Evolutionary conservation across 805 yeast genomes (phyloP).

Genomic region (Monosporozyma yasuniensis): DNA sequence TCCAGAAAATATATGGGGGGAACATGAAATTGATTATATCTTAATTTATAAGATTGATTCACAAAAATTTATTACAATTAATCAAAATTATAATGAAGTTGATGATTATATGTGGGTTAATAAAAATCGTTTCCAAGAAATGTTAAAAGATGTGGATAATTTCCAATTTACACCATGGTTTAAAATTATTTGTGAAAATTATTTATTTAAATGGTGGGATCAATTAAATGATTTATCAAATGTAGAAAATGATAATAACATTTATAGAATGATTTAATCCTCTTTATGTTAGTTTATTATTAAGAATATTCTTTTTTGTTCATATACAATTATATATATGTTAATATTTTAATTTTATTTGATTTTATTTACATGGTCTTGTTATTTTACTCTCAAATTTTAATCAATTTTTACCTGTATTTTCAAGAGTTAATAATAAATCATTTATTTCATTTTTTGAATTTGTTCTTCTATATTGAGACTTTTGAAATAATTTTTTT

Average conservation of each 20-base stretch:
- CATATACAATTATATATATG: not conserved
- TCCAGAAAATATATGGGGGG: slow-evolving; percentile 64
- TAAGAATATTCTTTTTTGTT: slow-evolving; percentile 6
- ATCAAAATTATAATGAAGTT: slow-evolving; percentile 75
- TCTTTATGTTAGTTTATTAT: not conserved
- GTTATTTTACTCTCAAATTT: not conserved
- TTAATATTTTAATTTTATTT: not conserved
- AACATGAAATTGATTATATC: slow-evolving; percentile 94
- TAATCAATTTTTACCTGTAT: slow-evolving; percentile 1
- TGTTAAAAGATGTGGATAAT: slow-evolving; percentile 56
- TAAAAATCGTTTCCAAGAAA: slow-evolving; percentile 52
- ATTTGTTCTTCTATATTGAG: not conserved
- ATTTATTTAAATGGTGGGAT: slow-evolving; percentile 92
- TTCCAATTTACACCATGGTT: slow-evolving; percentile 96
- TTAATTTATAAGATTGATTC: slow-evolving; percentile 63
- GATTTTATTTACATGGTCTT: slow-evolving; percentile 1
- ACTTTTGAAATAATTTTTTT: not conserved
- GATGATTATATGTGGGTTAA: slow-evolving; percentile 71
- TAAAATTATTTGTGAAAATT: slow-evolving; percentile 85
- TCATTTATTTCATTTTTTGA: slow-evolving; percentile 1
- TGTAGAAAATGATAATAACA: slow-evolving; percentile 34
- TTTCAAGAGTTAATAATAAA: slow-evolving; percentile 3
- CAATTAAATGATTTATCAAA: slow-evolving; percentile 49
- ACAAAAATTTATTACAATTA: slow-evolving; percentile 39
- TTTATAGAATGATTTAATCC: slow-evolving; percentile 29